These are phyloP conservation scores for Didymella segeticola DNA, from an alignment of 2,329 filamentous ascomycete species.

Conservation along the genomic window DNA sequence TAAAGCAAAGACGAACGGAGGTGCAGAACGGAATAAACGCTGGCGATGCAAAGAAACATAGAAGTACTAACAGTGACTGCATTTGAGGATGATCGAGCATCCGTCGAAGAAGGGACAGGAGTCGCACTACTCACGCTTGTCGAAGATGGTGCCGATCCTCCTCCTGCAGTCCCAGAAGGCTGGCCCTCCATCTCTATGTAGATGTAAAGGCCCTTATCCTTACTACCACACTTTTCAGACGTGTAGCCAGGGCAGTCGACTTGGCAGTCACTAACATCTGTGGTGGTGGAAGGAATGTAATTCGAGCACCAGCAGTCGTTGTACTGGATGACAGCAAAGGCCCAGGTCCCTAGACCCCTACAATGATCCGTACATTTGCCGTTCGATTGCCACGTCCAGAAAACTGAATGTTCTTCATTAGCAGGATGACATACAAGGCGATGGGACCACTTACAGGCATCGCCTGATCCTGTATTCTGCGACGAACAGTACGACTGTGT, in stretches of 20 bases:
- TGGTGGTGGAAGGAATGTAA: slow-evolving; percentile 61
- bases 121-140: slow-evolving; percentile 35
- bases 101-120: slow-evolving; percentile 22
- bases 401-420: slow-evolving; percentile 23
- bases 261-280: slow-evolving; percentile 59
- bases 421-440: neutral
- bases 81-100: slow-evolving; percentile 23
- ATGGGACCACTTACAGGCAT: slow-evolving; percentile 40
- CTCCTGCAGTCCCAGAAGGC: slow-evolving; percentile 65
- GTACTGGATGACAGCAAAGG: slow-evolving; percentile 72
- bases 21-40: slow-evolving; percentile 12
- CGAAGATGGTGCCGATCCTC: slow-evolving; percentile 35
- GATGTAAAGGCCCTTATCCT: slow-evolving; percentile 61
- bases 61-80: slow-evolving; percentile 39
- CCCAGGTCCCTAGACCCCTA: slow-evolving; percentile 55
- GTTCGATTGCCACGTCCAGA: slow-evolving; percentile 65
- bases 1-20: slow-evolving; percentile 9
- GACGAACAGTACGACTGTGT: slow-evolving; percentile 53
- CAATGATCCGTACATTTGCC: slow-evolving; percentile 72
- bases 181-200: slow-evolving; percentile 63
- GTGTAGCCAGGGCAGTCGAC: slow-evolving; percentile 72
- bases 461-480: slow-evolving; percentile 50
- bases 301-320: slow-evolving; percentile 78
- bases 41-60: slow-evolving; percentile 29
- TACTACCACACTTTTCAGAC: slow-evolving; percentile 69